A percentile compares a stretch with the other conserved stretches of the same genome.
Evolutionary conservation across 306 rosid genomes (phyloP).

Genomic region (Cicer cuneatum): DNA sequence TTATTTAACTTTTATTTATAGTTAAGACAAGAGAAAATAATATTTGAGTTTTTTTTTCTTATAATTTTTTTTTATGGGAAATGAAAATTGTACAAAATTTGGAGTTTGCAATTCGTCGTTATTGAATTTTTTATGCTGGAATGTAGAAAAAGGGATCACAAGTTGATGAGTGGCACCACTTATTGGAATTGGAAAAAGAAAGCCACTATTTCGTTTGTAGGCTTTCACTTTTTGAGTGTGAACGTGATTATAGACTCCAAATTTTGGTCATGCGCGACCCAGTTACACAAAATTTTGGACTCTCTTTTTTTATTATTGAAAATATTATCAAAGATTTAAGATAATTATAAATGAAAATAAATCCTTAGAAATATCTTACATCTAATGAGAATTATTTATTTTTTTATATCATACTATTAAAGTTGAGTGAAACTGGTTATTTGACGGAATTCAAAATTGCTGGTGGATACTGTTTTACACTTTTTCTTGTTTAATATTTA

Average conservation of each 20-base stretch:
- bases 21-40: no score
- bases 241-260: neutral
- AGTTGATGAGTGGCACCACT: neutral
- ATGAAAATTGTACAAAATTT: neutral
- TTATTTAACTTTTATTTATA: no score
- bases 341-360: no score
- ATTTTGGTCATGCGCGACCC: neutral
- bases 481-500: no score
- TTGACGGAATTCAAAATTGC: no score
- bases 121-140: neutral
- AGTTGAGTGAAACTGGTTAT: no score
- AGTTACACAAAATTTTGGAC: neutral
- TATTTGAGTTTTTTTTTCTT: neutral
- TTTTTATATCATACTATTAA: no score
- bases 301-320: neutral
- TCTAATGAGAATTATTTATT: no score
- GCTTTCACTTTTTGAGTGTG: neutral
- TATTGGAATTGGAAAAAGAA: neutral
- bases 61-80: neutral
- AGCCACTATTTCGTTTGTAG: neutral
- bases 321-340: no score
- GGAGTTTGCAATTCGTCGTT: neutral
- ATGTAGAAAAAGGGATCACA: neutral
- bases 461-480: no score
- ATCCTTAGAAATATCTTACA: no score